A percentile compares a stretch with the other conserved stretches of the same genome.
These are phyloP conservation scores for Thraustotheca clavata DNA, from an alignment of 352 stramenopile genomes.

Conservation along the genomic window DNA sequence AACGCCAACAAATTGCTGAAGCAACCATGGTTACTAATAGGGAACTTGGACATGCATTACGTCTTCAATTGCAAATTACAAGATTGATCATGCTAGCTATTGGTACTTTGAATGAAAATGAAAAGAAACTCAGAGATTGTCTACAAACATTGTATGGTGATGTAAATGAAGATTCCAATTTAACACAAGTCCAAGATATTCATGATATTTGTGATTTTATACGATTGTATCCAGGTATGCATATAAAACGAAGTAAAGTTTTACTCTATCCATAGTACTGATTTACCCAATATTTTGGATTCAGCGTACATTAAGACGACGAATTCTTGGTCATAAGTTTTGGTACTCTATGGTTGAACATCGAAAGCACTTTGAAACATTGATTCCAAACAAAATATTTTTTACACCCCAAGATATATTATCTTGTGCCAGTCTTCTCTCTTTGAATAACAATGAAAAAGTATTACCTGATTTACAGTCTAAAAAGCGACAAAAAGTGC, in stretches of 20 bases:
- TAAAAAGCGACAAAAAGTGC: too few relatives aligned
- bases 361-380: background rate
- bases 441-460: too few relatives aligned
- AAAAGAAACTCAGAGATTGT: background rate
- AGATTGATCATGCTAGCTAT: background rate
- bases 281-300: conserved; percentile 18
- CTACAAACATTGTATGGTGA: conserved; percentile 2
- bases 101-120: conserved; percentile 13
- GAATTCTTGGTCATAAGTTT: conserved; percentile 11
- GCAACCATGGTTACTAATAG: background rate
- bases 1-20: background rate
- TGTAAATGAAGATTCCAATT: background rate
- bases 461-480: too few relatives aligned
- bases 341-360: background rate
- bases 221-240: conserved; percentile 5
- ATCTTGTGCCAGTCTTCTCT: too few relatives aligned
- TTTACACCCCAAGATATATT: conserved; percentile 6
- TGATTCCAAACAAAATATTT: background rate
- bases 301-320: conserved; percentile 8
- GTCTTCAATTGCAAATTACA: conserved; percentile 2
- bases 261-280: background rate
- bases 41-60: background rate
- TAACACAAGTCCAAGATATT: conserved; percentile 7
- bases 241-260: background rate
- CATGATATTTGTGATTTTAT: background rate